Base-by-base conservation (phyloP, 1,284 basidiomycete genomes). In the Takashimella koratensis region DNA sequence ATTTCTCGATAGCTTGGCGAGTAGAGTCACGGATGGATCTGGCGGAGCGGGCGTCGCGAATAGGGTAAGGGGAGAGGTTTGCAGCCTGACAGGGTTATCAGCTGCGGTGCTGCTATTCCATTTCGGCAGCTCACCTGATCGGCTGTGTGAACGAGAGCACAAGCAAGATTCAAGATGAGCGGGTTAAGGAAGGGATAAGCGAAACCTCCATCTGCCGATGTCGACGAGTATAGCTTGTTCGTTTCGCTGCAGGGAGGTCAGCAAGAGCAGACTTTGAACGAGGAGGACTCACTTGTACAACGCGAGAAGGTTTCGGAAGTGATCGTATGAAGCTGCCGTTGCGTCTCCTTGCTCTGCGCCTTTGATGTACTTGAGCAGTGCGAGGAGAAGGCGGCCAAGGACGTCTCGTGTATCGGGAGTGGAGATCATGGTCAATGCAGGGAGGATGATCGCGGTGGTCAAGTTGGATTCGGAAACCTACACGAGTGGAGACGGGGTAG, bases 1-100 rank as follows among this genome's bases (percentile, higher is more conserved):
- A 62, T 30, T 60, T 54, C 44, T 74, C 70, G 51, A 74, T 60
- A 10, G 62, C 57, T 49, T 73, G 69, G n/a, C 72, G 62, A 5
- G 66, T 68, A 5, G 62, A 53, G 47, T 74, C 71, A 42, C 60
- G 49, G 10, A 74, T 70, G 2, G 65, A 65, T 19, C 71, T 59
- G 1, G 70, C 52, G 0, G 70, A 72, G 20, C 45, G 47, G 12
- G 53, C 23, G 25, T 66, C 54, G 22, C 70, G 59, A 5, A 63
- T 56, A 2, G 68, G 67, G 8, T 53, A 47, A 11, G 62, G 56
- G 2, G 70, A 68, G 5, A 59, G 41, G 1, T 54, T 12, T 3
- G 70, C 67, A 0, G 71, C 67, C 65, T 65, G 45, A 3, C 23
- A 8, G 30, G 30, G 16, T 8, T 8, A 16, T 36, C 10, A 36